These are phyloP conservation scores for Trichomonascaceae sp. DNA, from an alignment of 1,139 yeast genomes.

Conservation along the genomic window DNA sequence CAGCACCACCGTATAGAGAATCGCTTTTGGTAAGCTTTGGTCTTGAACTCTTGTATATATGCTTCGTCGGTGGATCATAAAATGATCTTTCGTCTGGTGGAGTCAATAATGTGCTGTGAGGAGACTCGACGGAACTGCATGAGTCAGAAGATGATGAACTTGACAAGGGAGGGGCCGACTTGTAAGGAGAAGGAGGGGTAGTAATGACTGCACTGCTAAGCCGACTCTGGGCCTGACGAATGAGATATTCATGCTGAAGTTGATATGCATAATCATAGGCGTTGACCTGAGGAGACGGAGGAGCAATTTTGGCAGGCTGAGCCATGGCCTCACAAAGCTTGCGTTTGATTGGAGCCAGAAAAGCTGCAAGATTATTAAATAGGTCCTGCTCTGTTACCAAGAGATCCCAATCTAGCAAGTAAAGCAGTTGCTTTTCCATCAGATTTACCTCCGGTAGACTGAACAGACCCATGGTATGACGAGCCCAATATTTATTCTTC, in stretches of 20 bases:
- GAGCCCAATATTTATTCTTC: slow-evolving; percentile 91
- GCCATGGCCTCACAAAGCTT: slow-evolving; percentile 20
- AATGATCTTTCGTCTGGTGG: slow-evolving; percentile 5
- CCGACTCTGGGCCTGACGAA: slow-evolving; percentile 7
- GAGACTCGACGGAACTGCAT: slow-evolving; percentile 6
- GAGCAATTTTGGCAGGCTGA: slow-evolving; percentile 1
- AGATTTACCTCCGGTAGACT: slow-evolving; percentile 75
- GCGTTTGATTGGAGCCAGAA: slow-evolving; percentile 63
- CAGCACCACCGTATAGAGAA: not conserved
- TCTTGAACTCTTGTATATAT: not conserved
- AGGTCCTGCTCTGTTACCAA: slow-evolving; percentile 65
- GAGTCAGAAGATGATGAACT: slow-evolving; percentile 14
- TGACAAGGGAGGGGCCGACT: slow-evolving; percentile 8
- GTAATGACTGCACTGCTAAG: not conserved
- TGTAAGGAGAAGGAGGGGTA: slow-evolving; percentile 3
- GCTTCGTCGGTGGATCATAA: slow-evolving; percentile 2
- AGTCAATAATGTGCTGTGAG: slow-evolving; percentile 9
- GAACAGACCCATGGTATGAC: slow-evolving; percentile 79
- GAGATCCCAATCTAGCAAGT: slow-evolving; percentile 78
- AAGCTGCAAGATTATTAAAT: slow-evolving; percentile 61
- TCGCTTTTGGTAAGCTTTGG: not conserved
- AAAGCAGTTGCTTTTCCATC: slow-evolving; percentile 82
- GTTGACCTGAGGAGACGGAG: slow-evolving; percentile 1
- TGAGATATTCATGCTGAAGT: slow-evolving; percentile 9
- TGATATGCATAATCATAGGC: slow-evolving; percentile 8